Base-by-base conservation (phyloP, 2,329 filamentous ascomycete genomes). In the Monosporascus sp. region DNA sequence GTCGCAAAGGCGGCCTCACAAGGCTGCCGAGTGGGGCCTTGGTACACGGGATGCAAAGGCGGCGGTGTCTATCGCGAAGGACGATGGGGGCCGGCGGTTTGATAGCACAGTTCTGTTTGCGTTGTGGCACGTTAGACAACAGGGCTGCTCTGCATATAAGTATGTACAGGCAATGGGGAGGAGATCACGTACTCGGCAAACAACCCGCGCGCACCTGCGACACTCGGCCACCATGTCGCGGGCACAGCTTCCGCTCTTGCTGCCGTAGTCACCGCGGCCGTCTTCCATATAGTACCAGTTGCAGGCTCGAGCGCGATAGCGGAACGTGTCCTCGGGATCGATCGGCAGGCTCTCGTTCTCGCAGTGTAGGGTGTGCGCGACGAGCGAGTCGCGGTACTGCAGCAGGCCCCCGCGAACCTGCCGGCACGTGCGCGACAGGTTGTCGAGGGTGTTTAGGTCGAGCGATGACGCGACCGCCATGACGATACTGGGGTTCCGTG, bases 141-240 rank as follows among this genome's bases (percentile, higher is more conserved):
- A 36, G n/a, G 31, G 9, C 11, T 35, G 15, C 20, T 49, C 27
- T 48, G 24, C 38, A 27, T 1, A 9, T 27, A 44, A 7, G 41
- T 17, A 17, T 25, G 22, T 46, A 17, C 31, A 17, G 17, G 14
- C 43, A 11, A 48, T 38, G 50, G 17, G 11, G 51, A 38, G 47
- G 35, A 37, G 36, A 18, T 37, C n/a, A 70, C 82, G 69, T 80
- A 95, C 91, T 72, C 93, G 82, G 70, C 93, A 97, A 52, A 96
- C 84, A 25, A 91, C 79, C 27, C 74, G 83, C 39, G 80, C 81
- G 68, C 93, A 97, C 57, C 86, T 81, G 52, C 90, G 83, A 70
- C 93, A 97, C 61, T 88, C 86, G 43, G 79, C 82, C 5, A 97
- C 93, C 82, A 96, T 82, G 69, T 97, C 93, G 56, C 90, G 80